Evolutionary conservation across 768 basidiomycete genomes (phyloP).

Genomic region (Auriscalpium vulgare): DNA sequence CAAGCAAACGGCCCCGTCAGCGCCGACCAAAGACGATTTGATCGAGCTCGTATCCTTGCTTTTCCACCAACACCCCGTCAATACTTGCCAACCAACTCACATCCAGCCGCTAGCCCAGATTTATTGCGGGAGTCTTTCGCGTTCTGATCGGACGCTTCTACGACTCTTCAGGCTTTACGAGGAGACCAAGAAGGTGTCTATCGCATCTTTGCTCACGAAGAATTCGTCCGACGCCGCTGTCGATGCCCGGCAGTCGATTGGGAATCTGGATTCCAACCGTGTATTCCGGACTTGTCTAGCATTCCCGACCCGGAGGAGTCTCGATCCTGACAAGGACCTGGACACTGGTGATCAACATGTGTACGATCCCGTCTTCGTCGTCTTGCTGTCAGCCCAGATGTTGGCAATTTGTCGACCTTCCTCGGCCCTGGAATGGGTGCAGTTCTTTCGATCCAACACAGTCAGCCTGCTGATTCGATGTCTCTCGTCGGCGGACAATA

Average conservation of each 20-base stretch:
- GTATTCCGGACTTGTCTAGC: slow-evolving; percentile 65
- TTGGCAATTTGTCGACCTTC: slow-evolving; percentile 50
- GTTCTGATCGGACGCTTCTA: slow-evolving; percentile 58
- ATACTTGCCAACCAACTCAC: slow-evolving; percentile 81
- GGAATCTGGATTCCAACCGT: slow-evolving; percentile 56
- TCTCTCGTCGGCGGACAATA: slow-evolving; percentile 56
- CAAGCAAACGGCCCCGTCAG: slow-evolving; percentile 29
- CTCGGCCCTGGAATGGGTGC: slow-evolving; percentile 73
- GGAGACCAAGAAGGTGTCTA: slow-evolving; percentile 53
- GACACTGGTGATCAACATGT: slow-evolving; percentile 29
- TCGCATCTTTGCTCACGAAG: slow-evolving; percentile 49
- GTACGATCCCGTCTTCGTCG: slow-evolving; percentile 78
- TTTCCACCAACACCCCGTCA: slow-evolving; percentile 70
- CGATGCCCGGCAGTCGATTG: slow-evolving; percentile 55
- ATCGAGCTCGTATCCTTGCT: slow-evolving; percentile 53
- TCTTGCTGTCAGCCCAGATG: slow-evolving; percentile 58
- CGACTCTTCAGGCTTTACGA: slow-evolving; percentile 79
- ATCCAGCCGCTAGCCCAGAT: slow-evolving; percentile 67
- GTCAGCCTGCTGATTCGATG: slow-evolving; percentile 65
- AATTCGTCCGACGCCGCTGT: slow-evolving; percentile 37
- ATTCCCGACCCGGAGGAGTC: slow-evolving; percentile 59
- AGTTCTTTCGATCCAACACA: slow-evolving; percentile 75
- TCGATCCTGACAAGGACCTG: slow-evolving; percentile 28
- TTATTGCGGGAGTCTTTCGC: slow-evolving; percentile 68
- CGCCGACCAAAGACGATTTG: slow-evolving; percentile 35